phyloP scores from a whole-genome alignment of 352 stramenopile species.

The Phytopythium ostracodes region DNA sequence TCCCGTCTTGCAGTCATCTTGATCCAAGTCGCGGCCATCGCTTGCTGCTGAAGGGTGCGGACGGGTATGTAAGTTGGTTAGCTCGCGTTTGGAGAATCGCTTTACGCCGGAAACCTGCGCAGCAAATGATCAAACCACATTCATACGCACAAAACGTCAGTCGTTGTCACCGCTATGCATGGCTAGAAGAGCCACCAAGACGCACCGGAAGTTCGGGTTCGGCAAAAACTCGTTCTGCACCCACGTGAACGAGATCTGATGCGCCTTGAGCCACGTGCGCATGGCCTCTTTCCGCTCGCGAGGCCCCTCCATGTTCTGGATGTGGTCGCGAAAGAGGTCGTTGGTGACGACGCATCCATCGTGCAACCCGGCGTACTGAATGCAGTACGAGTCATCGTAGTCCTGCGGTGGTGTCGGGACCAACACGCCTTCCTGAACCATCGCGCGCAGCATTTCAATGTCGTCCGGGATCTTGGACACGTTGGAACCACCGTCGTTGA shows the following conservation, averaged over 20 bases:
- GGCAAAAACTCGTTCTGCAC: conserved; percentile 85
- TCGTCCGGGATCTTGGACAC: conserved; percentile 71
- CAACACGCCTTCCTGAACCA: conserved; percentile 70
- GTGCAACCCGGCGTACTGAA: conserved; percentile 79
- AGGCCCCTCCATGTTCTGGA: conserved; percentile 57
- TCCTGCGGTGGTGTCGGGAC: conserved; percentile 82
- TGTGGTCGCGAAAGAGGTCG: conserved; percentile 84
- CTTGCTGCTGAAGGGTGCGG: not conserved
- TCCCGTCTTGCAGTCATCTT: not conserved
- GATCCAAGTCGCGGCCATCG: not conserved
- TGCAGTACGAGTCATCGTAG: conserved; percentile 90
- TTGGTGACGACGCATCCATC: conserved; percentile 85
- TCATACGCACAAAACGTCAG: not conserved
- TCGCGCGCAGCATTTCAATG: conserved; percentile 50
- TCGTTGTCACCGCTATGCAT: not conserved
- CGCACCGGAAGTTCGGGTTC: conserved; percentile 79
- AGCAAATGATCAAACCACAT: not conserved
- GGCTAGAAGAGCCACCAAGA: not conserved
- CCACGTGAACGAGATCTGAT: conserved; percentile 87
- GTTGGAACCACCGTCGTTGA: conserved; percentile 7
- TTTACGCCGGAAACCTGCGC: not conserved
- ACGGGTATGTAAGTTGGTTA: not conserved
- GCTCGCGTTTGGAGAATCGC: not conserved
- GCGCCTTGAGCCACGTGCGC: conserved; percentile 57
- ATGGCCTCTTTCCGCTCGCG: conserved; percentile 58